phyloP scores from a whole-genome alignment of 495 filamentous ascomycete genomes.

The Xylaria acuta region DNA sequence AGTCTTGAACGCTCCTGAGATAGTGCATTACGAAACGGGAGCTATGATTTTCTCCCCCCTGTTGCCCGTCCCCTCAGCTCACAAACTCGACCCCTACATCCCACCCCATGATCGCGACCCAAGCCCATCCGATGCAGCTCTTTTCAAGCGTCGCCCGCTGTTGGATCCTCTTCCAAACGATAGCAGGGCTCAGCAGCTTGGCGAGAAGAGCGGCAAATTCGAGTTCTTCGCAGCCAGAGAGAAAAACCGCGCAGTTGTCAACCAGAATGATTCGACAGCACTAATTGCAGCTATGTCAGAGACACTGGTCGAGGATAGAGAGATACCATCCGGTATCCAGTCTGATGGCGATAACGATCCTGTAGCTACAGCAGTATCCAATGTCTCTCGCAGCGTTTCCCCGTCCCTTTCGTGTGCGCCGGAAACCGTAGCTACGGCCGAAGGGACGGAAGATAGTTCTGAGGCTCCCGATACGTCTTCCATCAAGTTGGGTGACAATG shows the following conservation, averaged over 20 bases:
- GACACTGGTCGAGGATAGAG: slow-evolving; percentile 13
- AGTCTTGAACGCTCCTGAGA: neutral
- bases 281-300: slow-evolving; percentile 20
- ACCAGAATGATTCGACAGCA: slow-evolving; percentile 13
- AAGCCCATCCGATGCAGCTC: slow-evolving; percentile 54
- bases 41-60: neutral
- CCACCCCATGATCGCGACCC: slow-evolving; percentile 31
- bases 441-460: neutral
- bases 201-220: slow-evolving; percentile 44
- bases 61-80: neutral
- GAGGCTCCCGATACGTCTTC: slow-evolving; percentile 12
- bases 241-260: slow-evolving; percentile 35
- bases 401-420: neutral
- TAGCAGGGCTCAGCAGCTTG: slow-evolving; percentile 36
- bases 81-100: neutral
- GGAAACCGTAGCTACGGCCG: neutral
- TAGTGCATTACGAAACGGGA: neutral
- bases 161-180: slow-evolving; percentile 11
- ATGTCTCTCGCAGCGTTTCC: neutral
- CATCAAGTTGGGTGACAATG: slow-evolving; percentile 17
- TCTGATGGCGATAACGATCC: neutral
- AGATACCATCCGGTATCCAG: slow-evolving; percentile 16
- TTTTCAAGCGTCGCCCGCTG: slow-evolving; percentile 43
- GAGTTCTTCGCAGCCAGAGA: slow-evolving; percentile 51
- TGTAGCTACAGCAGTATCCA: neutral